phyloP scores from a whole-genome alignment of 2,329 filamentous ascomycete species.

The Paecilomyces sp. region DNA sequence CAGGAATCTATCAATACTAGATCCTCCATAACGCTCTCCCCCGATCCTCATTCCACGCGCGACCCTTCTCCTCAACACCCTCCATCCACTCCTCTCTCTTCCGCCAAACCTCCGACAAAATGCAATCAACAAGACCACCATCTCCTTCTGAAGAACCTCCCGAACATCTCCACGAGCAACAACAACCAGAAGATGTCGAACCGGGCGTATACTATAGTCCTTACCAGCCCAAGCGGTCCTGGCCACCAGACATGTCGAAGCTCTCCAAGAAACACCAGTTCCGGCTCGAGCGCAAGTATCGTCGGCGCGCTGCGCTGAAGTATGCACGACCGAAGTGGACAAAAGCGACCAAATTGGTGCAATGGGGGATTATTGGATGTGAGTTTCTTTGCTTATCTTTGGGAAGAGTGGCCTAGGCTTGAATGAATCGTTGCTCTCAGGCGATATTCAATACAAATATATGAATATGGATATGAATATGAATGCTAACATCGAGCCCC shows the following conservation, averaged over 20 bases:
- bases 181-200: neutral
- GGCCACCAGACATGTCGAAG: slow-evolving; percentile 58
- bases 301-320: slow-evolving; percentile 54
- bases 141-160: neutral
- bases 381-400: slow-evolving; percentile 13
- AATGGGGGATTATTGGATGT: slow-evolving; percentile 50
- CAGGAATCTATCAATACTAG: neutral
- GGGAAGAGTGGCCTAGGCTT: neutral
- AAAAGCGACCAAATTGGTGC: slow-evolving; percentile 50
- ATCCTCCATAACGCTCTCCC: neutral
- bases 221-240: slow-evolving; percentile 54
- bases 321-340: slow-evolving; percentile 53
- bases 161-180: neutral
- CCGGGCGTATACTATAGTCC: slow-evolving; percentile 44
- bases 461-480: neutral
- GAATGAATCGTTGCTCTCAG: neutral
- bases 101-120: neutral
- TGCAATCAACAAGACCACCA: neutral
- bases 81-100: neutral
- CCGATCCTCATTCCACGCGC: neutral
- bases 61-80: neutral
- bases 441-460: too few relatives aligned
- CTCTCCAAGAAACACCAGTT: slow-evolving; percentile 61
- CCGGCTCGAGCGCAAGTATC: slow-evolving; percentile 59
- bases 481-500: slow-evolving; percentile 5